phyloP scores from a whole-genome alignment of 2,329 filamentous ascomycete genomes.

The Ciborinia camelliae region DNA sequence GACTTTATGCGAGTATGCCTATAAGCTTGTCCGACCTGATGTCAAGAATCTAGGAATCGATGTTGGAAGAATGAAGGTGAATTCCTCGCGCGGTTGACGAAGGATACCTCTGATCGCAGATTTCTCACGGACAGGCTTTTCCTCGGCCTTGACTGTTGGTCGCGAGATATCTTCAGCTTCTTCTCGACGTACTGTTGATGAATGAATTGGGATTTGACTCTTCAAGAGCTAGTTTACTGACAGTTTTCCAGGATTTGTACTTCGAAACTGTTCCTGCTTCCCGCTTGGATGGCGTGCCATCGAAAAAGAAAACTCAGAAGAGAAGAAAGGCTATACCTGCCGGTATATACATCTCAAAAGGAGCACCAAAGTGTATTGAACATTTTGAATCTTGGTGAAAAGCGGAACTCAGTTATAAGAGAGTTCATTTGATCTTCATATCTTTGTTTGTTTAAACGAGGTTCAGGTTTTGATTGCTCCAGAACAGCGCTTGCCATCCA shows the following conservation, averaged over 20 bases:
- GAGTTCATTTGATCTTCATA: too few species aligned
- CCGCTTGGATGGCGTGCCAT: slow-evolving; percentile 60
- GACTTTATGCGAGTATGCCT: slow-evolving; percentile 54
- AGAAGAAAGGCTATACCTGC: slow-evolving; percentile 79
- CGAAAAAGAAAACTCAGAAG: slow-evolving; percentile 69
- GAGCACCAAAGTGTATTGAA: too few species aligned
- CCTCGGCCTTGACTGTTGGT: neutral
- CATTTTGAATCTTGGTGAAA: too few species aligned
- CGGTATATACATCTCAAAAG: too few species aligned
- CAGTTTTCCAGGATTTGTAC: slow-evolving; percentile 70
- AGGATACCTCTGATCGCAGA: neutral
- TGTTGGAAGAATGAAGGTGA: slow-evolving; percentile 56
- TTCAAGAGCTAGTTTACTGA: slow-evolving; percentile 19
- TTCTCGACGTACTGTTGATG: neutral
- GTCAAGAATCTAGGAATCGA: slow-evolving; percentile 49
- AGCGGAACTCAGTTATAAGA: too few species aligned
- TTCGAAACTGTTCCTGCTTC: slow-evolving; percentile 79
- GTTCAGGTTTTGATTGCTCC: too few species aligned
- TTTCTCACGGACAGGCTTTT: neutral
- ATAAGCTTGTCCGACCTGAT: slow-evolving; percentile 39
- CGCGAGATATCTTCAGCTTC: neutral
- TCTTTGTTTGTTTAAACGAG: too few species aligned
- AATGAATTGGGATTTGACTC: neutral
- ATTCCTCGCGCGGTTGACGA: neutral
- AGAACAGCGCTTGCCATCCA: slow-evolving; percentile 1